These are phyloP conservation scores for Paracorniculantispora psalliotae DNA, from an alignment of 2,329 filamentous ascomycete genomes.

Conservation along the genomic window DNA sequence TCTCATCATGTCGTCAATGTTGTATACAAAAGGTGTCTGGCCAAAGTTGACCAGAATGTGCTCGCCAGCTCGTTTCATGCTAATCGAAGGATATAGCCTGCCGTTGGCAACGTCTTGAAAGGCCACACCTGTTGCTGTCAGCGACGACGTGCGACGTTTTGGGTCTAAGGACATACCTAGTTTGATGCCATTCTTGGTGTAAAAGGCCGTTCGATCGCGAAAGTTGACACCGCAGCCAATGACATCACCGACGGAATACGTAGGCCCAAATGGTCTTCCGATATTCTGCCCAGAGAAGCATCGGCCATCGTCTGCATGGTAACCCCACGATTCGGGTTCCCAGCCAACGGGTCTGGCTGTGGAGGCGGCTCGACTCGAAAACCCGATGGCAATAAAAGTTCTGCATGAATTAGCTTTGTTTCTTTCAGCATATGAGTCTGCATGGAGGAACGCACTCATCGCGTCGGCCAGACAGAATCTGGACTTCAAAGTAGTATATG, in stretches of 20 bases:
- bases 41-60: constrained; percentile 62
- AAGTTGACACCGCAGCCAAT: constrained; percentile 66
- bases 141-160: not conserved
- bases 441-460: constrained; percentile 46
- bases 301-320: constrained; percentile 64
- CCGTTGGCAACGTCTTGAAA: constrained; percentile 61
- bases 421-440: not conserved
- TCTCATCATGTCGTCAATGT: constrained; percentile 82
- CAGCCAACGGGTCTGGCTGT: constrained; percentile 57
- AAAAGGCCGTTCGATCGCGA: constrained; percentile 58
- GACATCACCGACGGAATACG: constrained; percentile 52
- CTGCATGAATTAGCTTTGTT: constrained; percentile 33
- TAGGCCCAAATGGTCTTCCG: constrained; percentile 53
- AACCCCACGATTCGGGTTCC: constrained; percentile 65
- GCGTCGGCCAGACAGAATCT: constrained; percentile 44
- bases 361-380: constrained; percentile 49
- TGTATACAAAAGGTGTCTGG: constrained; percentile 75
- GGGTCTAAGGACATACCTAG: constrained; percentile 40
- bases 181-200: constrained; percentile 59
- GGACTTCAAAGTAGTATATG: constrained; percentile 87
- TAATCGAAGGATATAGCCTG: constrained; percentile 61
- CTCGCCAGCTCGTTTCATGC: constrained; percentile 61
- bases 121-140: constrained; percentile 52
- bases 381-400: constrained; percentile 59
- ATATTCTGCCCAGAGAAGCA: constrained; percentile 52